Evolutionary conservation across 2,329 filamentous ascomycete genomes (phyloP), one percentile per base, ranked within the genome.

Genomic region (Fusarium graminum): DNA sequence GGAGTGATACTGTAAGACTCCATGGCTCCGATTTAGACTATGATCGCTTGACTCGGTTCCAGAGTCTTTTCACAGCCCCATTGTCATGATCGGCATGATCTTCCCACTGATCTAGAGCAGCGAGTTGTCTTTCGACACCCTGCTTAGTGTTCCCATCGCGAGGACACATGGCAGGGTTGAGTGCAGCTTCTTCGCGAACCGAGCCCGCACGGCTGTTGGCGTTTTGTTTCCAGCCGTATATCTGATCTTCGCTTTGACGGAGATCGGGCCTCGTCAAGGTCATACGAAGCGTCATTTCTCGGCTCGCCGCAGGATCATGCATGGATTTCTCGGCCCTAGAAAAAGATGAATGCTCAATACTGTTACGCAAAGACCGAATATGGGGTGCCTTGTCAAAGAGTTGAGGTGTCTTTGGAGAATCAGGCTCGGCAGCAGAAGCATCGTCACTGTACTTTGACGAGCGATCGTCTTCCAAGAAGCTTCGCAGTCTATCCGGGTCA

Each of bases 211-310:
- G 83, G 77, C 67, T 80, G 61, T 47, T 69, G 38, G 34, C 10
- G 34, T 68, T 68, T 59, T 76, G 72, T 72, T 90, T 86, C 88
- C 89, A 92, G 40, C 88, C 88, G 71, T 93, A 92, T 16, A 92
- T 83, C 62, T 89, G 84, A 12, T 90, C 87, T 63, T 94, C 91
- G 64, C 89, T 84, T 6, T 90, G 89, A 40, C 93, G 89, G 45
- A 98, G 84, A 75, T 98, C 94, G 0, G 93, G 92, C 44, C 94
- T 85, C 5, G 95, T 98, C 53, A 98, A 85, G 0, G 94, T 98
- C 93, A 98, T 97, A 46, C 94, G 92, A 46, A 98, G 80, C 4
- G 95, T 98, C 94, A 97, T 97, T 77, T 98, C 94, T 32, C 94
- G 74, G 54, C 87, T 90, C 32, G 85, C 83, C 0, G 84, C 80